Evolutionary conservation across 345 rosid species (phyloP).

Genomic region (Lepidium sativum): DNA sequence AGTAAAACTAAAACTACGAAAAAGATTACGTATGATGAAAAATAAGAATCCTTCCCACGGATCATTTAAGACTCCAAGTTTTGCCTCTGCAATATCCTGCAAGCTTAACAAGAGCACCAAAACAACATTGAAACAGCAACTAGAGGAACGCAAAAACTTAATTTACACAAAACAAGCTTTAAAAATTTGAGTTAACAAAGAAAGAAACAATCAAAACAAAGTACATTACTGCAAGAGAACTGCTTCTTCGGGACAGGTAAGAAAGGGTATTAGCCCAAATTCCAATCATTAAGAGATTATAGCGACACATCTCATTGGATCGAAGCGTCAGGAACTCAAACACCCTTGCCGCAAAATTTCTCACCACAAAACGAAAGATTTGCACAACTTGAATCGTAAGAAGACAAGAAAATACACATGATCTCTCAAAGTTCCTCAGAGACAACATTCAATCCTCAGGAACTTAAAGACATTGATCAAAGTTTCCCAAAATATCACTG

Average conservation of each 20-base stretch:
- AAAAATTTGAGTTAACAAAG: neutral
- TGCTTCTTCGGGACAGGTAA: conserved; percentile 64
- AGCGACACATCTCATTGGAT: conserved; percentile 31
- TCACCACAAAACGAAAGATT: neutral
- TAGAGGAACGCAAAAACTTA: neutral
- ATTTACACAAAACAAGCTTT: neutral
- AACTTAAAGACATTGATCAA: conserved; percentile 19
- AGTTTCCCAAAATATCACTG: conserved; percentile 5
- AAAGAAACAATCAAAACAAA: no score
- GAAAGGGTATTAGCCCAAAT: conserved; percentile 50
- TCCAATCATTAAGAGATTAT: conserved; percentile 66
- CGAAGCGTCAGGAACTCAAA: conserved; percentile 1
- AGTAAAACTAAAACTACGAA: neutral
- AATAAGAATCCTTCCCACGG: neutral
- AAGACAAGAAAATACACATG: neutral
- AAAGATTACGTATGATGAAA: neutral
- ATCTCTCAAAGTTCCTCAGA: neutral
- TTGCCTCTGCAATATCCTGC: neutral
- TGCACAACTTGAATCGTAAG: neutral
- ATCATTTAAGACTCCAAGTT: neutral
- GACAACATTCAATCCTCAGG: neutral
- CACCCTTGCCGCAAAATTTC: conserved; percentile 10
- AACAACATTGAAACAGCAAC: neutral
- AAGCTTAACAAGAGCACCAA: neutral
- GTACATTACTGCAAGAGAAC: conserved; percentile 49